These are phyloP conservation scores for Leccinum obscurum DNA, from an alignment of 768 basidiomycete species.

Conservation along the genomic window DNA sequence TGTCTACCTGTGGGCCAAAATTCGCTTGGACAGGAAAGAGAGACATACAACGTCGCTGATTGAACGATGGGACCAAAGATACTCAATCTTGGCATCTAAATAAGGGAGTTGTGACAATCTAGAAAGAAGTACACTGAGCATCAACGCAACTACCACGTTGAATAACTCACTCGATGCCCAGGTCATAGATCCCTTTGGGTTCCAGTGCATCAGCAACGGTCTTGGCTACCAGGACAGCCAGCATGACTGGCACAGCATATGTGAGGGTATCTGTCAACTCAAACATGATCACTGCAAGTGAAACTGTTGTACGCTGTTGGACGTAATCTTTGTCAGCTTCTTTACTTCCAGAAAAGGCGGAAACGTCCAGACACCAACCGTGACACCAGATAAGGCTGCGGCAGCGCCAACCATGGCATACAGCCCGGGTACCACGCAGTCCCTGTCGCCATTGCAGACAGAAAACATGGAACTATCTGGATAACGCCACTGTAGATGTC, in stretches of 20 bases:
- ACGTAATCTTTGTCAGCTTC: constrained; percentile 9
- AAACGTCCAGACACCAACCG: constrained; percentile 45
- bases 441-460: constrained; percentile 59
- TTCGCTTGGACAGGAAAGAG: neutral
- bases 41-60: constrained; percentile 75
- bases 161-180: constrained; percentile 74
- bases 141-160: neutral
- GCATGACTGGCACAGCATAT: constrained; percentile 89
- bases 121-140: constrained; percentile 1
- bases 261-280: constrained; percentile 92
- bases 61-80: constrained; percentile 78
- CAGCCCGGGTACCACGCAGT: constrained; percentile 86
- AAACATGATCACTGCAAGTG: constrained; percentile 94
- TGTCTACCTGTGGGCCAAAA: constrained; percentile 29
- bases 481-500: constrained; percentile 66
- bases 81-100: constrained; percentile 87
- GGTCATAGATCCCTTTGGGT: constrained; percentile 94
- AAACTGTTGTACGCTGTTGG: constrained; percentile 79
- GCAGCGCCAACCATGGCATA: constrained; percentile 98
- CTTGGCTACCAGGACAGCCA: constrained; percentile 69
- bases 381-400: constrained; percentile 92
- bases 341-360: neutral
- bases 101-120: constrained; percentile 87
- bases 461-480: constrained; percentile 64
- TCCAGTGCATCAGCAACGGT: constrained; percentile 36